Conservation (phyloP, 495 filamentous ascomycete genomes). For the Penicillium simplicissimum region DNA sequence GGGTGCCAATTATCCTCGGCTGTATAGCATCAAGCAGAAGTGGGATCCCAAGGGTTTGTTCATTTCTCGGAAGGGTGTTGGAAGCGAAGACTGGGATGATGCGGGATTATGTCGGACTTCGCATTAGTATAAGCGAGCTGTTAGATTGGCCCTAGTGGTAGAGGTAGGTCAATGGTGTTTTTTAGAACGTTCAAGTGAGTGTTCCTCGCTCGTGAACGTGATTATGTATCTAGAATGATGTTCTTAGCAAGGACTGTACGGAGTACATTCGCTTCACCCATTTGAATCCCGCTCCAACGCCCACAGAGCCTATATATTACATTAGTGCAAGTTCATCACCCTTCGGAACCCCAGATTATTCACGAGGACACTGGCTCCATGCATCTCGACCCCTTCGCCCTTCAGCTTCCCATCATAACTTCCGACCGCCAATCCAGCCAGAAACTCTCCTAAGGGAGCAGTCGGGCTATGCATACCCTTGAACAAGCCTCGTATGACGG, state of each 20-base stretch:
- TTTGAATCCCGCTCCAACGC: not conserved
- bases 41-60: conserved; percentile 35
- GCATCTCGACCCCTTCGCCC: conserved; percentile 41
- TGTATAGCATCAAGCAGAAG: conserved; percentile 46
- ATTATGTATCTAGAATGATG: not conserved
- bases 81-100: conserved; percentile 39
- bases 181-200: no score
- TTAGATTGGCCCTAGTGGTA: not conserved
- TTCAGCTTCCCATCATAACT: conserved; percentile 42
- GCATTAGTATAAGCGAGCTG: not conserved
- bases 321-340: conserved; percentile 15
- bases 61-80: conserved; percentile 29
- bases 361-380: conserved; percentile 20
- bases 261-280: no score
- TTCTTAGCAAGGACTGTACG: not conserved
- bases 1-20: conserved; percentile 47
- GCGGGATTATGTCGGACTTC: conserved; percentile 28
- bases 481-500: conserved; percentile 13
- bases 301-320: no score
- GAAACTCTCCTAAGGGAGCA: conserved; percentile 39
- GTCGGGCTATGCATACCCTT: conserved; percentile 35
- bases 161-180: not conserved
- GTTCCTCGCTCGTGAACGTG: no score
- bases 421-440: conserved; percentile 62
- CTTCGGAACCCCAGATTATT: conserved; percentile 21